Evolutionary conservation across 1,284 basidiomycete genomes (phyloP).

Genomic region (Pascua sp.): DNA sequence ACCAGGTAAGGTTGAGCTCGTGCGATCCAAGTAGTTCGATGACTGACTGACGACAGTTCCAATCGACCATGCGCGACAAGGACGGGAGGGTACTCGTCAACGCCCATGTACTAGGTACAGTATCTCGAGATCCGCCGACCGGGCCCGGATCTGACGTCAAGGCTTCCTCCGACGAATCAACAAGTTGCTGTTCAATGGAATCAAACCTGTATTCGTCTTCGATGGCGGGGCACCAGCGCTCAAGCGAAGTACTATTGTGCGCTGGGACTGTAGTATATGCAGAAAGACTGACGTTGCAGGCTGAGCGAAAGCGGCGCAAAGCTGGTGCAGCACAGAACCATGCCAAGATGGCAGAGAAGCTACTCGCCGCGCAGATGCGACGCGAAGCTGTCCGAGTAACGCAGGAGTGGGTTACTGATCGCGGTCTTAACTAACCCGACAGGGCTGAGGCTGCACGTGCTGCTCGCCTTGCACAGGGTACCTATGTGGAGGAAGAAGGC

Average conservation of each 20-base stretch:
- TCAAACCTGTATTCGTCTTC: slow-evolving; percentile 96
- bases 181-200: slow-evolving; percentile 93
- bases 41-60: slow-evolving; percentile 61
- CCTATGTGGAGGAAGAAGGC: slow-evolving; percentile 34
- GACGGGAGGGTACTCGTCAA: slow-evolving; percentile 87
- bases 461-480: slow-evolving; percentile 21
- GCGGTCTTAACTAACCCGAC: slow-evolving; percentile 1
- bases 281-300: slow-evolving; percentile 51
- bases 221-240: slow-evolving; percentile 88
- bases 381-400: slow-evolving; percentile 80
- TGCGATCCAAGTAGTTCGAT: no score
- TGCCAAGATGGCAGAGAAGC: slow-evolving; percentile 77
- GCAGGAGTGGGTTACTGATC: slow-evolving; percentile 47
- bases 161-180: slow-evolving; percentile 82
- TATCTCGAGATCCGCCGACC: background rate
- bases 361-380: slow-evolving; percentile 90
- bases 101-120: slow-evolving; percentile 83
- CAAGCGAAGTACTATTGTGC: slow-evolving; percentile 80
- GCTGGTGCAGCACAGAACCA: slow-evolving; percentile 79
- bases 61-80: slow-evolving; percentile 97
- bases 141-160: slow-evolving; percentile 6
- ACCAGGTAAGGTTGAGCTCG: slow-evolving; percentile 50
- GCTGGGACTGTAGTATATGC: slow-evolving; percentile 36
- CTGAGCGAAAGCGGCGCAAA: slow-evolving; percentile 81
- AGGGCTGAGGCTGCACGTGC: slow-evolving; percentile 28